Conservation (phyloP, 768 basidiomycete species). For the Exsudoporus frostii region DNA sequence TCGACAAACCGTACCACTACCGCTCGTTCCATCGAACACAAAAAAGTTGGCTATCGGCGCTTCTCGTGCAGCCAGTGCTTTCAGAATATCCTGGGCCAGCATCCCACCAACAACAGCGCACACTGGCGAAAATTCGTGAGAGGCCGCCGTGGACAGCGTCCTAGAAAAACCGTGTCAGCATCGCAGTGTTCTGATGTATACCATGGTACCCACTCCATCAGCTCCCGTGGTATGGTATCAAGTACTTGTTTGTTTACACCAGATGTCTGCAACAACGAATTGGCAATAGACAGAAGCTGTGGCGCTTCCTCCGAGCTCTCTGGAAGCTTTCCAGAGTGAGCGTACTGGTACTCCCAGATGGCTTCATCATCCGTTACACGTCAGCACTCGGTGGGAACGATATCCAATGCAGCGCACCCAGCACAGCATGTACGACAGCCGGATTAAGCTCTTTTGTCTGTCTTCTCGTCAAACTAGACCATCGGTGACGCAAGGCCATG, state of each 20-base stretch:
- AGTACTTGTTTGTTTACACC: constrained; percentile 72
- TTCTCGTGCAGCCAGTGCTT: constrained; percentile 86
- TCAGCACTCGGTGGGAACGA: constrained; percentile 10
- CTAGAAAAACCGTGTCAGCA: constrained; percentile 40
- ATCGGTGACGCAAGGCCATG: constrained; percentile 63
- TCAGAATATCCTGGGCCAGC: constrained; percentile 91
- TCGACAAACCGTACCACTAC: constrained; percentile 65
- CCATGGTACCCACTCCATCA: constrained; percentile 52
- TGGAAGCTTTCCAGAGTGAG: constrained; percentile 57
- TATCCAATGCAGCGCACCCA: constrained; percentile 48
- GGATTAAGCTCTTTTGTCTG: constrained; percentile 87
- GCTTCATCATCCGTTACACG: constrained; percentile 42
- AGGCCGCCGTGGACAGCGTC: constrained; percentile 62
- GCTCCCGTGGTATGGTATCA: constrained; percentile 48
- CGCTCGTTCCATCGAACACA: constrained; percentile 80
- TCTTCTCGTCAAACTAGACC: constrained; percentile 65
- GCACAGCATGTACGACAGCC: constrained; percentile 61
- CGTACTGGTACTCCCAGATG: constrained; percentile 77
- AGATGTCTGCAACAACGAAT: constrained; percentile 54
- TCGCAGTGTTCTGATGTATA: neutral
- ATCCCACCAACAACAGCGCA: constrained; percentile 95
- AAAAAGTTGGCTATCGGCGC: constrained; percentile 92
- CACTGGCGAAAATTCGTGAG: constrained; percentile 86
- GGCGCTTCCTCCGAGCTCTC: constrained; percentile 41
- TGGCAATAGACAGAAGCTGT: constrained; percentile 64